Conservation (phyloP, 768 basidiomycete species). For the Naganishia vaughanmartiniae region DNA sequence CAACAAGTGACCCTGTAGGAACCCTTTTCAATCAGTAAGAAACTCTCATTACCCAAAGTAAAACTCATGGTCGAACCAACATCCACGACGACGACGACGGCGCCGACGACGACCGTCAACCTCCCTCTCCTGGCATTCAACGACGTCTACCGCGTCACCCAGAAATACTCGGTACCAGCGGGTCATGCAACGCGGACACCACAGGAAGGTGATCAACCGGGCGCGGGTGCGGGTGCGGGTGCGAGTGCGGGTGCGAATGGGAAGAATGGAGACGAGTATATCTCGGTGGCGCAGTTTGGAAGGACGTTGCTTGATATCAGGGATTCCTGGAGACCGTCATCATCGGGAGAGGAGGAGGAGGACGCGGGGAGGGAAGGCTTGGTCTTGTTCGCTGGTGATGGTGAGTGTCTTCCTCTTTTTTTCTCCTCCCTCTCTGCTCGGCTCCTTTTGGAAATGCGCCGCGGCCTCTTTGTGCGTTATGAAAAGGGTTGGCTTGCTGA, state of each 20-base stretch:
- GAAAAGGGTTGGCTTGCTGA: background rate
- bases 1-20: too few relatives aligned
- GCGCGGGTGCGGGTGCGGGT: constrained; percentile 3
- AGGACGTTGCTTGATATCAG: constrained; percentile 66
- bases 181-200: constrained; percentile 33
- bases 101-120: background rate
- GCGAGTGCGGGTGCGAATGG: constrained; percentile 6
- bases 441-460: too few relatives aligned
- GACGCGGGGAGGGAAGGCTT: constrained; percentile 68
- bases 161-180: constrained; percentile 58
- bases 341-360: background rate
- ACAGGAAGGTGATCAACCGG: too few relatives aligned
- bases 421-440: too few relatives aligned
- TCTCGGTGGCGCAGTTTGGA: constrained; percentile 84
- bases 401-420: background rate
- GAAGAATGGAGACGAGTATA: constrained; percentile 56
- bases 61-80: background rate
- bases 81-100: background rate
- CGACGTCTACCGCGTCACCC: constrained; percentile 70
- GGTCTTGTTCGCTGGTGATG: constrained; percentile 79
- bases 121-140: constrained; percentile 53
- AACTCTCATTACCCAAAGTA: too few relatives aligned
- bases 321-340: constrained; percentile 56
- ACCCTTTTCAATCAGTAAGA: too few relatives aligned
- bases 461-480: too few relatives aligned